phyloP scores from a whole-genome alignment of 2,329 filamentous ascomycete genomes.

The Tolypocladium inflatum region DNA sequence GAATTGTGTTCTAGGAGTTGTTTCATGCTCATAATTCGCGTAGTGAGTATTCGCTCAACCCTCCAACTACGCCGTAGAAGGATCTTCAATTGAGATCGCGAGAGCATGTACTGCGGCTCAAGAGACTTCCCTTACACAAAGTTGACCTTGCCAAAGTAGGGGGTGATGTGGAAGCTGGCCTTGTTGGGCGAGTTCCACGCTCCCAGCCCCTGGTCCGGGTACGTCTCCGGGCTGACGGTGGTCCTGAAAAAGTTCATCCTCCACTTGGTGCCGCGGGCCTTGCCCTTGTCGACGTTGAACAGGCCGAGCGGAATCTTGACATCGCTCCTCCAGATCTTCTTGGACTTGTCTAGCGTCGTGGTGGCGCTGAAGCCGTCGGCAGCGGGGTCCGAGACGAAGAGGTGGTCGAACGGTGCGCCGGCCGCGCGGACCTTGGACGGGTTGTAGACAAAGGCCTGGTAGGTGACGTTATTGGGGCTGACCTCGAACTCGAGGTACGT shows the following conservation, averaged over 20 bases:
- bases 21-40: too few species aligned
- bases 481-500: conserved; percentile 43
- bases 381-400: conserved; percentile 28
- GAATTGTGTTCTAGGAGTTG: too few species aligned
- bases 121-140: conserved; percentile 19
- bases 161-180: conserved; percentile 38
- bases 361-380: conserved; percentile 29
- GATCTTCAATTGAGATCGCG: too few species aligned
- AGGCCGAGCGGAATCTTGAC: conserved; percentile 34
- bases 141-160: conserved; percentile 30
- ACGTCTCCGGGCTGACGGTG: conserved; percentile 29
- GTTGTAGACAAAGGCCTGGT: conserved; percentile 42
- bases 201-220: conserved; percentile 32
- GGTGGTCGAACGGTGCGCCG: conserved; percentile 32
- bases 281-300: conserved; percentile 36
- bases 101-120: background rate
- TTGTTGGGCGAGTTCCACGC: conserved; percentile 36
- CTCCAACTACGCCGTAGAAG: too few species aligned
- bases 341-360: conserved; percentile 27
- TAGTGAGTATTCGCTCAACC: too few species aligned
- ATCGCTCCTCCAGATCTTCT: conserved; percentile 29
- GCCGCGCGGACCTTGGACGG: conserved; percentile 32
- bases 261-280: conserved; percentile 34
- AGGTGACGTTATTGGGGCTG: conserved; percentile 40
- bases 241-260: conserved; percentile 45